These are phyloP conservation scores for Crepidotus variabilis DNA, from an alignment of 768 basidiomycete species.

Conservation along the genomic window DNA sequence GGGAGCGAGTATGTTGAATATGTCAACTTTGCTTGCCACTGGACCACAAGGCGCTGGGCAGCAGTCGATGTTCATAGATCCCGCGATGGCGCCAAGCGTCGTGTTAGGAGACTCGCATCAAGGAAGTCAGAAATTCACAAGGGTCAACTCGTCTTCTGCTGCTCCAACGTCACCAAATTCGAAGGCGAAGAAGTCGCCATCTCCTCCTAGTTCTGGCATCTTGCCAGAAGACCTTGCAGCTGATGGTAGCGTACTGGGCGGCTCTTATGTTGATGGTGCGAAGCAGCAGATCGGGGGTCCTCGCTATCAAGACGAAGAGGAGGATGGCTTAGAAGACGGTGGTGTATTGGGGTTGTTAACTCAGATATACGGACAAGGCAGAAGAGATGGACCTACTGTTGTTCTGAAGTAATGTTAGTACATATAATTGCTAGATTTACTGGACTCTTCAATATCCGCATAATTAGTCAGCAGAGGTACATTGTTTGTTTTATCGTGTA, in stretches of 20 bases:
- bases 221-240: constrained; percentile 43
- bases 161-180: neutral
- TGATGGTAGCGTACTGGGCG: constrained; percentile 61
- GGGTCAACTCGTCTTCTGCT: constrained; percentile 3
- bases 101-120: constrained; percentile 71
- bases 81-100: constrained; percentile 63
- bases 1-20: constrained; percentile 45
- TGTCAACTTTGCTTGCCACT: constrained; percentile 40
- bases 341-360: constrained; percentile 84
- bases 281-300: constrained; percentile 33
- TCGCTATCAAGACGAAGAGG: constrained; percentile 57
- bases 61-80: constrained; percentile 45
- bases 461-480: too few species aligned
- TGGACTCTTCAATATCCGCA: too few species aligned
- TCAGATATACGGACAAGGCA: constrained; percentile 71
- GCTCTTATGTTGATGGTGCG: constrained; percentile 73
- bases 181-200: constrained; percentile 7
- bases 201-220: constrained; percentile 18
- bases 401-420: neutral
- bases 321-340: constrained; percentile 67
- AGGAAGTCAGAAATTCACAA: constrained; percentile 24
- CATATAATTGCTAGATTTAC: too few species aligned
- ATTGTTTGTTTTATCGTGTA: too few species aligned
- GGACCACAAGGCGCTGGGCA: constrained; percentile 26
- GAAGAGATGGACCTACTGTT: constrained; percentile 47